Evolutionary conservation across 2,329 filamentous ascomycete genomes (phyloP).

Genomic region (Uncinocarpus reesii): DNA sequence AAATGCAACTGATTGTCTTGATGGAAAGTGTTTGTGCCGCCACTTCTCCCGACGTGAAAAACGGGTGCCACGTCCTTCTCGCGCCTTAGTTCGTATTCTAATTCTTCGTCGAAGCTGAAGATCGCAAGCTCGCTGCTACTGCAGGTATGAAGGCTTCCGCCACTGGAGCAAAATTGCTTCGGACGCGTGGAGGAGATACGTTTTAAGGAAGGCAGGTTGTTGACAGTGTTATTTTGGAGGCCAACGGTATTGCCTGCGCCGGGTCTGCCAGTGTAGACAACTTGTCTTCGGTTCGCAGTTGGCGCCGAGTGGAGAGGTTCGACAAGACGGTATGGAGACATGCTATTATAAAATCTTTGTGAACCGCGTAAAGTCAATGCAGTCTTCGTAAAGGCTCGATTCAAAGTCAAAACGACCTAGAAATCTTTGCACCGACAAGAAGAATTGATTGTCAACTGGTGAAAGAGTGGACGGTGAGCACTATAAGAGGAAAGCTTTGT

Average conservation of each 20-base stretch:
- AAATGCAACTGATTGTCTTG: conserved; percentile 41
- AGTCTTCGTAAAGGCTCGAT: not conserved
- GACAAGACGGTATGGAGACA: conserved; percentile 44
- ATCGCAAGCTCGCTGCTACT: conserved; percentile 46
- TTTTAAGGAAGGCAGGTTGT: conserved; percentile 27
- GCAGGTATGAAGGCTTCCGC: conserved; percentile 44
- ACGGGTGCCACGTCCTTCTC: conserved; percentile 47
- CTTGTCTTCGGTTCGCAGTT: conserved; percentile 35
- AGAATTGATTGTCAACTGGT: not conserved
- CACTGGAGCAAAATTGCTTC: conserved; percentile 38
- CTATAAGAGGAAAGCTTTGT: not conserved
- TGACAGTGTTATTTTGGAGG: conserved; percentile 44
- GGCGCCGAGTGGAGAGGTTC: conserved; percentile 53
- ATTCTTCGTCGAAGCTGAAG: conserved; percentile 58
- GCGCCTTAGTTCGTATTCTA: conserved; percentile 47
- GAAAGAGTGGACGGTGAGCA: not conserved
- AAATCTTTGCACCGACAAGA: not conserved
- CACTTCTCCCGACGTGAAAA: conserved; percentile 54
- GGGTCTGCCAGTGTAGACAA: conserved; percentile 25
- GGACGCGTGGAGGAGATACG: conserved; percentile 37
- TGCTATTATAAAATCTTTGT: conserved; percentile 18
- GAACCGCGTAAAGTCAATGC: not conserved
- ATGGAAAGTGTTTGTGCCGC: conserved; percentile 28
- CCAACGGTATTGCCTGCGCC: conserved; percentile 50
- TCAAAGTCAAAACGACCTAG: not conserved